Base-by-base conservation (phyloP, 148 eudicot species). In the Nyssa sinensis region DNA sequence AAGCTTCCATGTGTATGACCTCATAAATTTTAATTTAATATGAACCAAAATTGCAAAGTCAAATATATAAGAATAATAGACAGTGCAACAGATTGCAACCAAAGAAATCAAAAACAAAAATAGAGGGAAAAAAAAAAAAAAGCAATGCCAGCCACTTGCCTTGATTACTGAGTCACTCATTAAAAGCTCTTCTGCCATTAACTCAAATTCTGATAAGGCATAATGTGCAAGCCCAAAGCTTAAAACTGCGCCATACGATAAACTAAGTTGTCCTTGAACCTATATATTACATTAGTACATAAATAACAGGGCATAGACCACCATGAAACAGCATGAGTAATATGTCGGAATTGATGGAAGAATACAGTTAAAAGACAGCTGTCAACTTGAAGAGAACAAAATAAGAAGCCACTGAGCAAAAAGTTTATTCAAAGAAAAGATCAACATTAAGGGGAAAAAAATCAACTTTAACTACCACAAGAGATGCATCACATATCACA, bases 241-340 rank as follows among this genome's bases (percentile, higher is more conserved):
- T 80, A 94, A 79, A 79, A 86, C 79, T 37, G 97, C 93, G 60
- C 89, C 96, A 75, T 87, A 70, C 21, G 93, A 84, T 77, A 94
- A 76, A 88, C 93, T 94, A 74, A 94, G 88, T 81, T 90, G 91
- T 69, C 98, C 98, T 78, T 86, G 90, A 55, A 94, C 96, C 98
- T 94, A 85, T 65, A 71, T 27, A 64, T 75, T 63, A 34, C 28
- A 71, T 17, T 31, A 19, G 30, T 4, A 62, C 29, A 72, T 73
- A 23, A 73, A 78, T 24, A 64, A 41, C 68, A 31, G 5, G 30
- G 62, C 13, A 41, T 73, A 62, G 11, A 61, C 8, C n/a, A 29
- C 34, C 27, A 49, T 19, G 28, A 62, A 41, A 62, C 57, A 44
- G 30, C 44, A 62, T 19, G 31, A 62, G 68, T 17, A 62, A 49